A percentile compares a stretch with the other conserved stretches of the same genome.
Conservation (phyloP, 306 rosid genomes). For the Cyclanthera cordifolia region DNA sequence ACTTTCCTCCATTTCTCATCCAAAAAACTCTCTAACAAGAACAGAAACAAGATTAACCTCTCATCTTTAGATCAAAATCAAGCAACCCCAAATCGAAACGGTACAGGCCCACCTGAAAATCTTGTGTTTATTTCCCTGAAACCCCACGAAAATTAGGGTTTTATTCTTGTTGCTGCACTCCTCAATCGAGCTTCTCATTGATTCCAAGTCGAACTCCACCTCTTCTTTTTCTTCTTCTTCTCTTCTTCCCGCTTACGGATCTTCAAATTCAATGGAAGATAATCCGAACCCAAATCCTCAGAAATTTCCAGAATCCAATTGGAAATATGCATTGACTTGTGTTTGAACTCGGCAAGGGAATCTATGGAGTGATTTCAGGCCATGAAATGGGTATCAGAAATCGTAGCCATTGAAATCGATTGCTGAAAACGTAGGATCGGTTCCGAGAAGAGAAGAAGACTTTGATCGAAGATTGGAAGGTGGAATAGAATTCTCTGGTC, state of each 20-base stretch:
- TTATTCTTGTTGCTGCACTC: background rate
- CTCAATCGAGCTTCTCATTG: constrained; percentile 5
- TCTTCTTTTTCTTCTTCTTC: no score
- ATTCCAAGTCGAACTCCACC: background rate
- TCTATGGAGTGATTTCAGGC: background rate
- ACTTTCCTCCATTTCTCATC: constrained; percentile 78
- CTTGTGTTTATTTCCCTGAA: background rate
- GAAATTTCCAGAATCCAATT: background rate
- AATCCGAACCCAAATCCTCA: constrained; percentile 5
- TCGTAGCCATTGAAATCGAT: constrained; percentile 6
- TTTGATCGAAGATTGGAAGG: background rate
- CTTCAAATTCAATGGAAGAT: constrained; percentile 15
- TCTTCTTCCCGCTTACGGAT: background rate
- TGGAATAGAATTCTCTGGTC: background rate
- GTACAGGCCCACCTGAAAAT: background rate
- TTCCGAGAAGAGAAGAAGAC: background rate
- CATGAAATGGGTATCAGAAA: background rate
- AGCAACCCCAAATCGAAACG: background rate
- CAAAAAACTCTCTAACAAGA: background rate
- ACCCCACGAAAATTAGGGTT: constrained; percentile 7
- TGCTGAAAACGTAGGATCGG: background rate
- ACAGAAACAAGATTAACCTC: background rate
- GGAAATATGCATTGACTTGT: background rate
- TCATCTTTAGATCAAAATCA: background rate
- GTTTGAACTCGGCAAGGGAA: background rate